Evolutionary conservation across 148 eudicot species (phyloP), one percentile per base, ranked within the genome.

Genomic region (Persicaria maculosa): DNA sequence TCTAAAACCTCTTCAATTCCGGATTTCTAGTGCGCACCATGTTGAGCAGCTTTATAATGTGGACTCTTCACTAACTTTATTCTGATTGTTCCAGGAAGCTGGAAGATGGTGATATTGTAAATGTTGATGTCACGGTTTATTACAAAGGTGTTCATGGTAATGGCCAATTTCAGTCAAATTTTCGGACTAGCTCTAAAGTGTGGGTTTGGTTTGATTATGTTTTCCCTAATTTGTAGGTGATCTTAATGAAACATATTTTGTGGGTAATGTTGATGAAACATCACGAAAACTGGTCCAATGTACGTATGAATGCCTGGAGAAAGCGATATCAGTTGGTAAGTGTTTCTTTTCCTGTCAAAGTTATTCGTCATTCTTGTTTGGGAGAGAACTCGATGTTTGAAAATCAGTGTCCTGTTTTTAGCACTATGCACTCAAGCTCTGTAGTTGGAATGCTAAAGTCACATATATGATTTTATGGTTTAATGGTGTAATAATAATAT

Each of bases 61-160:
- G 69, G 36, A 74, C 45, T 44, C 14, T 22, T 57, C 44, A 68
- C 69, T 64, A 45, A 64, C 45, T 20, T 64, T 1, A 64, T 55
- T 25, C 43, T 62, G 69, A 40, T 31, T 36, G 61, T 83, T 83
- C 62, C 92, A 95, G 99, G 86, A 93, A 87, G 83, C 80, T 95
- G 74, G 97, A 95, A 81, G 99, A 95, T 81, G 99, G 99, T 7
- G 99, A 95, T 80, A 95, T 95, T 80, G 97, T 95, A 53, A 95
- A 95, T 77, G 97, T 95, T 73, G 99, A 95, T 77, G 97, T 95
- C 62, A 87, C 92, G 81, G 96, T 95, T 78, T 86, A 77, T 80
- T 95, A 87, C 78, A 95, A 95, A 84, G 99, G 99, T 71, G 97
- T 95, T 48, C 99, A 95, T 76, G 97, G 99, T 95, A 76, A 83